A percentile compares a stretch with the other conserved stretches of the same genome.
Evolutionary conservation across 139 green algal species (phyloP).

Genomic region (Chlorella sorokiniana): DNA sequence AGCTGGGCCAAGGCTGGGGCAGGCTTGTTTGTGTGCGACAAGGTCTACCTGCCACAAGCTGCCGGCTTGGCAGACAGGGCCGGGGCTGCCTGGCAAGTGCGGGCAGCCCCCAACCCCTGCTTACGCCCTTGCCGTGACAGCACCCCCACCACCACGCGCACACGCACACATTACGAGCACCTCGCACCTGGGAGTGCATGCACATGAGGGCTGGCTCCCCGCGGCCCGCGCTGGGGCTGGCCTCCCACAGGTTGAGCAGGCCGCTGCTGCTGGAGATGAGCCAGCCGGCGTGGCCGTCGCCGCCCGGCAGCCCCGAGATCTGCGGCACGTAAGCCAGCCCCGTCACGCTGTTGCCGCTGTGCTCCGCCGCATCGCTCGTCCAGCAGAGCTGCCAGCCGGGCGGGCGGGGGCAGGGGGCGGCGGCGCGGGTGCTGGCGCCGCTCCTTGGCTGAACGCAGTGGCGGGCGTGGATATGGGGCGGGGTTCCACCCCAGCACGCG

Average conservation of each 20-base stretch:
- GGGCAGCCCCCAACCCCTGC: too few relatives aligned
- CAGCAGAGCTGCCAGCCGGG: conserved; percentile 29
- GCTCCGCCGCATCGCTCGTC: conserved; percentile 23
- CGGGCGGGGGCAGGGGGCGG: not conserved
- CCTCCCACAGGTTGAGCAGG: conserved; percentile 77
- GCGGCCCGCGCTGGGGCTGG: conserved; percentile 47
- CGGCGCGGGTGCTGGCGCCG: not conserved
- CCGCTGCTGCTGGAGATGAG: conserved; percentile 41
- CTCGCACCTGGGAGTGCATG: conserved; percentile 52
- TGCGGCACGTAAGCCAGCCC: conserved; percentile 14
- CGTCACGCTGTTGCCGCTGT: conserved; percentile 5
- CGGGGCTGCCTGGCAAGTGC: too few relatives aligned
- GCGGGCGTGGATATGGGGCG: too few relatives aligned
- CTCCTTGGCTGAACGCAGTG: not conserved
- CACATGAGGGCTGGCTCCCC: conserved; percentile 47
- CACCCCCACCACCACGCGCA: not conserved
- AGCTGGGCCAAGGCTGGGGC: too few relatives aligned
- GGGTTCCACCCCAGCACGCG: too few relatives aligned
- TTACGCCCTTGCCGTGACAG: not conserved
- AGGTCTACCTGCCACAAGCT: too few relatives aligned
- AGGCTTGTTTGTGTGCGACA: too few relatives aligned
- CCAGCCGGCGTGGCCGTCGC: conserved; percentile 42
- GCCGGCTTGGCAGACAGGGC: too few relatives aligned
- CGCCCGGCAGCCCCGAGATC: conserved; percentile 32
- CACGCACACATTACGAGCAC: too few relatives aligned